phyloP scores from a whole-genome alignment of 2,329 filamentous ascomycete genomes.

The Microdochium paspali region DNA sequence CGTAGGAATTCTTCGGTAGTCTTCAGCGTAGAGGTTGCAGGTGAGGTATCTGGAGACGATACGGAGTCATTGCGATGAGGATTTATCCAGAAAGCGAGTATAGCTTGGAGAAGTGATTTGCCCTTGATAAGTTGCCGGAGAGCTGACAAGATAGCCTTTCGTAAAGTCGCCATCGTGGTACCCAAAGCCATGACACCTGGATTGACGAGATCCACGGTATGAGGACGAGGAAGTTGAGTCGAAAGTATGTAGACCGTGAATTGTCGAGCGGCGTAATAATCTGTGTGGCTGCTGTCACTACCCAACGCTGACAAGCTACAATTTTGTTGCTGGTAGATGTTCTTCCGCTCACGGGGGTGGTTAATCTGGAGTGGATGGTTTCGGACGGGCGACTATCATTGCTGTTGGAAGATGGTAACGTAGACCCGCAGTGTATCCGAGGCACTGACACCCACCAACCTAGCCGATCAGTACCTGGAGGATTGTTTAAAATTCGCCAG shows the following conservation, averaged over 20 bases:
- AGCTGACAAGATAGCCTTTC: constrained; percentile 43
- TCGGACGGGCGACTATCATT: neutral
- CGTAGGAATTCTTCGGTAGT: constrained; percentile 42
- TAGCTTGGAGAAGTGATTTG: constrained; percentile 48
- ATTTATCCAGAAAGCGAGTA: constrained; percentile 44
- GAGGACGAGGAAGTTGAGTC: neutral
- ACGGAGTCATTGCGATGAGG: constrained; percentile 21
- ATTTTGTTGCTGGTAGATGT: neutral
- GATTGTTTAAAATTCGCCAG: neutral
- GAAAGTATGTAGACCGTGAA: neutral
- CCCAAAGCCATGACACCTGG: constrained; percentile 36
- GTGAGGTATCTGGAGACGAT: constrained; percentile 4
- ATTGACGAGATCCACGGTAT: constrained; percentile 18
- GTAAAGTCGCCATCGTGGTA: constrained; percentile 48
- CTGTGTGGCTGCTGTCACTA: neutral
- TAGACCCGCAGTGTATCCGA: neutral
- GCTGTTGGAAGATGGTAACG: neutral
- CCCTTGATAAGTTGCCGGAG: constrained; percentile 49
- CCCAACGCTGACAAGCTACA: neutral
- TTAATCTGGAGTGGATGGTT: neutral
- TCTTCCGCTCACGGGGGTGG: neutral
- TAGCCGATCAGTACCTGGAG: neutral
- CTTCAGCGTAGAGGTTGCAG: constrained; percentile 10
- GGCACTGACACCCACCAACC: neutral
- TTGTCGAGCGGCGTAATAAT: neutral